phyloP scores from a whole-genome alignment of 306 rosid genomes.

The Prunus mongolica region DNA sequence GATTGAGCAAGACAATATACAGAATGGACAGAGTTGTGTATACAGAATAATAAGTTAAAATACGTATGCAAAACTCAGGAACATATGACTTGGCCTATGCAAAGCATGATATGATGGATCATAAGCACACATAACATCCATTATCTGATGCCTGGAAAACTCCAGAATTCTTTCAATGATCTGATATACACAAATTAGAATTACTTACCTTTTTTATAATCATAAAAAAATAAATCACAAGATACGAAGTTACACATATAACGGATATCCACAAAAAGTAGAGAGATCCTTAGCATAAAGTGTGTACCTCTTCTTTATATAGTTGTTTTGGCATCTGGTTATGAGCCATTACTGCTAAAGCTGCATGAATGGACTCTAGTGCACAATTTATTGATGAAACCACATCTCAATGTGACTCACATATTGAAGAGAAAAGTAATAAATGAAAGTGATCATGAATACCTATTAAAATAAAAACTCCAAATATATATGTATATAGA shows the following conservation, averaged over 20 bases:
- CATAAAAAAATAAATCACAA: neutral
- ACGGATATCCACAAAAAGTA: neutral
- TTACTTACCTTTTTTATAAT: constrained; percentile 11
- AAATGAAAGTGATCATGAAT: neutral
- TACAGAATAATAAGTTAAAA: neutral
- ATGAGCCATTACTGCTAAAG: constrained; percentile 80
- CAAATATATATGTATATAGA: neutral
- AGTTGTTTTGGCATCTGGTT: constrained; percentile 90
- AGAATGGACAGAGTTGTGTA: neutral
- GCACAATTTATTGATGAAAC: constrained; percentile 71
- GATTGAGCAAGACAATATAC: neutral
- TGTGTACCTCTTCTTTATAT: constrained; percentile 85
- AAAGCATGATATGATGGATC: constrained; percentile 90
- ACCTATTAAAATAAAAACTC: neutral
- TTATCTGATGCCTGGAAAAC: constrained; percentile 84
- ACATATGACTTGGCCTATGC: constrained; percentile 56
- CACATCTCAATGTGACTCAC: constrained; percentile 78
- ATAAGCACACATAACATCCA: constrained; percentile 90
- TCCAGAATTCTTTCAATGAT: constrained; percentile 94
- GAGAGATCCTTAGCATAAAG: neutral
- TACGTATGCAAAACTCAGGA: neutral
- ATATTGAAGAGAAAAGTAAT: constrained; percentile 19
- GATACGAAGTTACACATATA: neutral
- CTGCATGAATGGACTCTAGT: constrained; percentile 94
- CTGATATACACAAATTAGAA: constrained; percentile 37